Evolutionary conservation across 345 rosid species (phyloP).

Genomic region (Reutealis trisperma): DNA sequence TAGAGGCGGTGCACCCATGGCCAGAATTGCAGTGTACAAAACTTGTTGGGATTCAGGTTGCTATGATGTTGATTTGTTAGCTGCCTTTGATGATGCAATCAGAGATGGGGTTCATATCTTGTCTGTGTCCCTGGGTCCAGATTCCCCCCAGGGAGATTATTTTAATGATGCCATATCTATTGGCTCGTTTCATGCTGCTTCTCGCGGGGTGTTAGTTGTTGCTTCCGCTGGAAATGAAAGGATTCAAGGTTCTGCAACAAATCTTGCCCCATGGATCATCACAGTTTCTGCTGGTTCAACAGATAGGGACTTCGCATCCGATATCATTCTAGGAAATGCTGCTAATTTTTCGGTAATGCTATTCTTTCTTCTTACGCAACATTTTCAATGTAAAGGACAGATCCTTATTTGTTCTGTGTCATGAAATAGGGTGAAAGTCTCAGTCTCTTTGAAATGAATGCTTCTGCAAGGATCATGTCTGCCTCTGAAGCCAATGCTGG

Average conservation of each 20-base stretch:
- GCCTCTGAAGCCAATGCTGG: constrained; percentile 57
- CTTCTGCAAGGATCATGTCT: constrained; percentile 42
- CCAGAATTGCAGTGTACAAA: constrained; percentile 59
- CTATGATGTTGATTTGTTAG: constrained; percentile 51
- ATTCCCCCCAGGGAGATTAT: constrained; percentile 55
- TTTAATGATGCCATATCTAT: constrained; percentile 60
- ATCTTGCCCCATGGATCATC: constrained; percentile 63
- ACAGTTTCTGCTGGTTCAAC: constrained; percentile 57
- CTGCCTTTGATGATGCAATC: constrained; percentile 61
- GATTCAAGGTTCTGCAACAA: constrained; percentile 47
- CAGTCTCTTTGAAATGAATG: constrained; percentile 44
- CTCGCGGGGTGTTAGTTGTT: constrained; percentile 50
- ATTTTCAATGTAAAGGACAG: not conserved
- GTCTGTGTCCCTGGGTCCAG: constrained; percentile 56
- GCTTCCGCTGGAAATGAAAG: constrained; percentile 59
- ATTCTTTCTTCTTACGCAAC: not conserved
- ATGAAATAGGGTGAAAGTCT: constrained; percentile 55
- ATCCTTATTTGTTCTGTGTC: constrained; percentile 12
- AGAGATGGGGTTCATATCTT: constrained; percentile 56
- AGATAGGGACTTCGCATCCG: constrained; percentile 49
- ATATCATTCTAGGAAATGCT: constrained; percentile 40
- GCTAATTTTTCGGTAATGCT: constrained; percentile 41
- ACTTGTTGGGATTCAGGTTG: constrained; percentile 59
- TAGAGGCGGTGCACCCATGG: constrained; percentile 62
- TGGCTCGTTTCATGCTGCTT: constrained; percentile 57